A percentile compares a stretch with the other conserved stretches of the same genome.
Conservation (phyloP, 768 basidiomycete genomes). For the Suillus fuscotomentosus region DNA sequence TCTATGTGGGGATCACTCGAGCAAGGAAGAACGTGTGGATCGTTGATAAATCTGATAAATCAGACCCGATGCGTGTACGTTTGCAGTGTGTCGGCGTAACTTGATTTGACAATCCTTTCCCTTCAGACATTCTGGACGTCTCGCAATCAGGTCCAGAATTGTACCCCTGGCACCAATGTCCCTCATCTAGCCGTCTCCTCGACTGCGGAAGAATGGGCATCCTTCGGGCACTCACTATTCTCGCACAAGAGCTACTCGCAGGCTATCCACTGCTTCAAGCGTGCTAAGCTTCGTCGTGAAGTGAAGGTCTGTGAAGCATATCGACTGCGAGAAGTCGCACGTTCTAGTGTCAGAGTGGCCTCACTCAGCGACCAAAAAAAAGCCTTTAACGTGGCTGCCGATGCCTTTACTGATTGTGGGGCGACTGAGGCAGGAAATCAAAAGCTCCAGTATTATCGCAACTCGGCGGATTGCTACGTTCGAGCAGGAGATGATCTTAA, state of each 20-base stretch:
- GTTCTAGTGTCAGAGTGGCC: slow-evolving; percentile 27
- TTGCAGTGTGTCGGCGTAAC: neutral
- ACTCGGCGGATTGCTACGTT: slow-evolving; percentile 48
- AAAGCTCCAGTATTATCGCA: slow-evolving; percentile 36
- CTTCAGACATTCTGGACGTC: slow-evolving; percentile 52
- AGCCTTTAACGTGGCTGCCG: slow-evolving; percentile 46
- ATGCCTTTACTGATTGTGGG: slow-evolving; percentile 47
- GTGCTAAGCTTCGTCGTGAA: slow-evolving; percentile 43
- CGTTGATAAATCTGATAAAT: slow-evolving; percentile 56
- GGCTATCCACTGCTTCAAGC: slow-evolving; percentile 53
- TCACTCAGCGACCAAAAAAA: slow-evolving; percentile 21
- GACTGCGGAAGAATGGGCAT: slow-evolving; percentile 44
- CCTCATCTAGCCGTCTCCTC: slow-evolving; percentile 57
- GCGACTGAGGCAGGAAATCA: slow-evolving; percentile 28
- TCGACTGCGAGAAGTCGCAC: slow-evolving; percentile 51
- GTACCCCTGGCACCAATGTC: slow-evolving; percentile 48
- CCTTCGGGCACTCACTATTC: slow-evolving; percentile 42
- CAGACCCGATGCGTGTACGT: slow-evolving; percentile 57
- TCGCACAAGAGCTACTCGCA: slow-evolving; percentile 37
- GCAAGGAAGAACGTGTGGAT: slow-evolving; percentile 72
- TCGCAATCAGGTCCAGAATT: slow-evolving; percentile 44
- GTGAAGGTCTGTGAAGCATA: slow-evolving; percentile 51
- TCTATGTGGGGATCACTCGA: slow-evolving; percentile 72
- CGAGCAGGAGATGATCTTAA: slow-evolving; percentile 34
- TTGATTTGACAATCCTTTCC: neutral